Base-by-base conservation (phyloP, 2,329 filamentous ascomycete species). In the Alternaria sp. region DNA sequence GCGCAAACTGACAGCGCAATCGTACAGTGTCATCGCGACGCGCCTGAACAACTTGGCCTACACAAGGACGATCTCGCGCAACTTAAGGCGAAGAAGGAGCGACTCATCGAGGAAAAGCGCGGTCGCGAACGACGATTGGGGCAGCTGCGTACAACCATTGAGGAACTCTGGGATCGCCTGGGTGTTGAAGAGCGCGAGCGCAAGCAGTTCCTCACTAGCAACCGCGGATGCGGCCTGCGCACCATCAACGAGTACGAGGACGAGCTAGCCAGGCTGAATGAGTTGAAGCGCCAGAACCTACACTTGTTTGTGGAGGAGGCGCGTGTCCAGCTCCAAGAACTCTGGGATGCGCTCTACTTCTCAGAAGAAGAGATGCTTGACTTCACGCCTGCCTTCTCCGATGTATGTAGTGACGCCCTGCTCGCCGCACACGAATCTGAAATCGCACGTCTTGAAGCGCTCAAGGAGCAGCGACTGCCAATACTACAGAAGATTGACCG, bases 301-400 rank as follows among this genome's bases (percentile, higher is more conserved):
- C 94, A 97, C 75, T 81, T 98, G 5, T 99, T 99, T 73, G 93
- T 99, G 11, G 95, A 98, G 77, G 95, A 99, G 81, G 91, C 94
- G 20, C 88, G 96, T 41, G 92, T 89, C 80, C 92, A 92, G 75
- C 85, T 99, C 11, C 94, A 98, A 78, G 94, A 96, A 74, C 87
- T 99, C 0, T 99, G 96, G 95, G 95, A 99, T 75, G 85, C 88
- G 0, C 83, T 99, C 2, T 98, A 95, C 82, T 94, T 96, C 75
- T 97, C 92, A 0, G 95, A 99, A 76, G 95, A 99, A 73, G 95
- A 99, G 81, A 98, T 98, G 94, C 87, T 98, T 58, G 94, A 97
- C 69, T 99, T 99, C 71, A 95, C 94, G 0, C 95, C 96, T 0
- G 95, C 94, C 43, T 98, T 98, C 77, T 97, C 93, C 46, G 95